Evolutionary conservation across 805 yeast species (phyloP).

Genomic region (Saccharomycopsis sp.): DNA sequence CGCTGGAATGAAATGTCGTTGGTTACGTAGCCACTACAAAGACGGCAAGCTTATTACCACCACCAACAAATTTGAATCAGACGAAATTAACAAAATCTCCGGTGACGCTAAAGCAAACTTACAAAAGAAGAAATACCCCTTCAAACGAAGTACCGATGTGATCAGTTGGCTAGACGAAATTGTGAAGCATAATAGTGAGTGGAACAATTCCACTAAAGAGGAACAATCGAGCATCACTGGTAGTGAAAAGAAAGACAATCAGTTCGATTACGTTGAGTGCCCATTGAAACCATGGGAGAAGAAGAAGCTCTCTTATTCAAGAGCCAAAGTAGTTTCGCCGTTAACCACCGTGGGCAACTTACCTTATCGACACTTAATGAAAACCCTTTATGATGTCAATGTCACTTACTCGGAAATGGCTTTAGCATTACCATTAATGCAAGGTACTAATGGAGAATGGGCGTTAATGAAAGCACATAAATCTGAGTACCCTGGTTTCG

Average conservation of each 20-base stretch:
- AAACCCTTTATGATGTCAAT: conserved; percentile 74
- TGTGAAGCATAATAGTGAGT: conserved; percentile 35
- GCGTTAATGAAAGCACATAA: conserved; percentile 88
- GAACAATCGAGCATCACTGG: conserved; percentile 1
- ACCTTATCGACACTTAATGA: conserved; percentile 92
- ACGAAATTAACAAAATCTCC: conserved; percentile 59
- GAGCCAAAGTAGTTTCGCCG: conserved; percentile 88
- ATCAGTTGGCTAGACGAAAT: conserved; percentile 59
- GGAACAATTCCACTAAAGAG: conserved; percentile 26
- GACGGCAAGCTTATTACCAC: conserved; percentile 34
- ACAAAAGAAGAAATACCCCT: conserved; percentile 37
- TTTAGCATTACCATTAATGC: conserved; percentile 71
- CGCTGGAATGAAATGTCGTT: conserved; percentile 86
- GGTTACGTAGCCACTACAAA: conserved; percentile 68
- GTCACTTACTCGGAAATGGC: conserved; percentile 97
- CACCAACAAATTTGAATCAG: conserved; percentile 29
- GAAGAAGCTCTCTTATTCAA: conserved; percentile 56
- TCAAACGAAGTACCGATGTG: conserved; percentile 50
- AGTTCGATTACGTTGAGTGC: conserved; percentile 61
- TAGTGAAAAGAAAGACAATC: conserved; percentile 28
- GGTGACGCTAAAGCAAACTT: conserved; percentile 36
- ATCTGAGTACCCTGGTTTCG: conserved; percentile 80
- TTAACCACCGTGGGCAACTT: conserved; percentile 96
- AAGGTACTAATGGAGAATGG: conserved; percentile 94
- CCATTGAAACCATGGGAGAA: conserved; percentile 77